Base-by-base conservation (phyloP, 176 grass and related monocot species). In the Rhipidocladum racemiflorum region DNA sequence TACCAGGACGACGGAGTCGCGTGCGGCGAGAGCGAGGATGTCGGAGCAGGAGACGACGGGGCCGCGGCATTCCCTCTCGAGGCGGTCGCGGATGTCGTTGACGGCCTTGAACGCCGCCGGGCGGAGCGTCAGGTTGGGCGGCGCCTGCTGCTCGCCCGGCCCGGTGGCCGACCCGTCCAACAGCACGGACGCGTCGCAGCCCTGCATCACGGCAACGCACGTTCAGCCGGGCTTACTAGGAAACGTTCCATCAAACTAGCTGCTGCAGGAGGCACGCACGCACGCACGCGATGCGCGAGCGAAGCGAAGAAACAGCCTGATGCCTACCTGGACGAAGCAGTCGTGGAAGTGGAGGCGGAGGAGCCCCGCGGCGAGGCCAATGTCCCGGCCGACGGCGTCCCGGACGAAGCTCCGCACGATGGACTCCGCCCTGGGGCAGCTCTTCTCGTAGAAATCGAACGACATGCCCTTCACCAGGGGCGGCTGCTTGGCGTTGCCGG, bases 281-380 rank as follows among this genome's bases (percentile, higher is more conserved):
- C 39, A 40, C 3, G 18, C 4, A n/a, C n/a, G 2, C 17, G 12
- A 7, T n/a, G n/a, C n/a, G n/a, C n/a, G n/a, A 51, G 49, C 1
- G 85, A 90, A 94, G 82, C 90, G 94, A 59, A 97, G 68, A 49
- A 49, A 43, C 10, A 11, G 2, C 89, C 89, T 87, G 7, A 93
- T 30, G n/a, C 1, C 70, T 85, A 95, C 90, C 2, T 95, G 61
- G 13, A 95, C 90, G 81, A 97, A 97, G 88, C 95, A 97, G 83
- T 97, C 92, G 64, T 97, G 95, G 86, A 97, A 97, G 70, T 89
- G 89, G 53, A 97, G 89, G 39, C 92, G 90, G 62, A 81, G 87
- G 71, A 97, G 92, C 42, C 44, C 94, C 0, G 89, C 89, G 32
- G 91, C 89, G 46, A 97, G 83, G 83, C 91, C 89, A 10, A 80